Evolutionary conservation across 306 rosid genomes (phyloP).

Genomic region (Lathyrus oleraceus): DNA sequence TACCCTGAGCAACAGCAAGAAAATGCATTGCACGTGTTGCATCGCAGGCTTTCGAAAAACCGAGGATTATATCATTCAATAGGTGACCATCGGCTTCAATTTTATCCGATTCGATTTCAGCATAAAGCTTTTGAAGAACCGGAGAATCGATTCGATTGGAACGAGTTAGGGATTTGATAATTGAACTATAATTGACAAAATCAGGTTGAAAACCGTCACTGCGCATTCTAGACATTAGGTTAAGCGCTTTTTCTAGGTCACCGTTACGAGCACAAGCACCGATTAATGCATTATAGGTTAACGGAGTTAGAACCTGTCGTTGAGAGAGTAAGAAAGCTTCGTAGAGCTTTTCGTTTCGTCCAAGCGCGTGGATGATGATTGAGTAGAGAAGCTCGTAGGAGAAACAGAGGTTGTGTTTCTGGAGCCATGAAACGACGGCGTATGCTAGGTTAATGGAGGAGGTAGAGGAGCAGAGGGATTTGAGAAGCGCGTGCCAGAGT

Average conservation of each 20-base stretch:
- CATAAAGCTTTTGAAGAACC: conserved; percentile 67
- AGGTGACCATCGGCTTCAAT: conserved; percentile 78
- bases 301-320: conserved; percentile 64
- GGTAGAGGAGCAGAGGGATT: conserved; percentile 71
- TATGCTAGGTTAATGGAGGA: conserved; percentile 65
- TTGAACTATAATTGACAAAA: conserved; percentile 73
- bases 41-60: conserved; percentile 83
- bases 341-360: conserved; percentile 83
- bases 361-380: conserved; percentile 90
- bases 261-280: conserved; percentile 89
- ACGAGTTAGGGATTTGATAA: conserved; percentile 82
- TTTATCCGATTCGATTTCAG: conserved; percentile 69
- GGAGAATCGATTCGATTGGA: conserved; percentile 68
- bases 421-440: conserved; percentile 84
- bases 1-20: conserved; percentile 75
- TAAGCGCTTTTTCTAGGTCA: conserved; percentile 81
- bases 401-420: conserved; percentile 86
- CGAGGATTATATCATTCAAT: conserved; percentile 70
- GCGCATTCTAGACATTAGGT: conserved; percentile 80
- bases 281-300: conserved; percentile 84
- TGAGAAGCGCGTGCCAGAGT: conserved; percentile 88
- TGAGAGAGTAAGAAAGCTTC: conserved; percentile 89
- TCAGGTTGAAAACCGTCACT: conserved; percentile 80
- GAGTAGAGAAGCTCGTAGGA: conserved; percentile 89
- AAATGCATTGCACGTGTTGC: conserved; percentile 64